Evolutionary conservation across 306 rosid species (phyloP), one percentile per base, ranked within the genome.

Genomic region (Prosopis cineraria): DNA sequence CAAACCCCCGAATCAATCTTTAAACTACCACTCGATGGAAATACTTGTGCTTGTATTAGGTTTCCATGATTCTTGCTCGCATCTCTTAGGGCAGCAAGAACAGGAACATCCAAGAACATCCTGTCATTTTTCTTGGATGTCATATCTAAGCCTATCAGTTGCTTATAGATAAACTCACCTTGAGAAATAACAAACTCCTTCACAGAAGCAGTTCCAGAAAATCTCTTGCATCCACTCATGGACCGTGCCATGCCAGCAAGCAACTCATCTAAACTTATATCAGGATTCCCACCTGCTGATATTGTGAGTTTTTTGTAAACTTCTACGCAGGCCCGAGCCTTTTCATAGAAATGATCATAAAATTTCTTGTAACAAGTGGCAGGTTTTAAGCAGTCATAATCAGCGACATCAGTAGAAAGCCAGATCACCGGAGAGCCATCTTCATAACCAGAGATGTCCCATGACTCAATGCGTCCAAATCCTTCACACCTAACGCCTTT

Each of bases 401-500:
- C 98, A 71, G 93, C 97, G 59, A 89, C 13, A 3, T 91, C 97
- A 59, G 99, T 95, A 29, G 98, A 90, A 48, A 95, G 77, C 99
- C 99, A 95, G 58, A 95, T 68, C 40, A 91, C 93, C 1, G 98
- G 98, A 75, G 79, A 68, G 72, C 97, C 94, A 62, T 95, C 97
- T 74, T 93, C 99, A 43, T 93, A 95, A 48, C 99, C 99, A 40
- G 98, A 95, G 78, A 95, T 91, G 25, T 87, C 83, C 99, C 99
- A 95, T 1, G 92, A 44, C 82, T 95, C 99, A 70, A 95, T 85
- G 37, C 99, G 87, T 16, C 99, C 99, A 72, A 93, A 95, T 71
- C 93, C 96, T 64, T 90, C 89, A 73, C 99, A 93, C 58, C 89
- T 82, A 31, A 93, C 55, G 20, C 98, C 90, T 73, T 82, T 79